Conservation (phyloP, 2,329 filamentous ascomycete species). For the Pseudogymnoascus sp. region DNA sequence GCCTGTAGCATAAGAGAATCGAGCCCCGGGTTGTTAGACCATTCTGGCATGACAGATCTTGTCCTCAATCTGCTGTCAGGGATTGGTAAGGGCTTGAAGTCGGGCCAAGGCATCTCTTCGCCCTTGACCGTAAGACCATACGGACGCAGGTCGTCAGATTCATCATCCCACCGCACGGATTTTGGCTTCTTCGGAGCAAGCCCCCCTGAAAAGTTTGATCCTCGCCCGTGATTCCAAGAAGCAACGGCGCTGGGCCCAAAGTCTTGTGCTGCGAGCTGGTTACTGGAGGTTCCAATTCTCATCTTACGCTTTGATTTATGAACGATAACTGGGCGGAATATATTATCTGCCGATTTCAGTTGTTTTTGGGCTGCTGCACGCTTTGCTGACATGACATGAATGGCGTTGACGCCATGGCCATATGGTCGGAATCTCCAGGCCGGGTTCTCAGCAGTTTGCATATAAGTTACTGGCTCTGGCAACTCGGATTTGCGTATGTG, state of each 20-base stretch:
- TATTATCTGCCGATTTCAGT: neutral
- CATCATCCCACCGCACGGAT: neutral
- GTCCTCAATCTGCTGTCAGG: slow-evolving; percentile 1
- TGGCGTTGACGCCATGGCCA: slow-evolving; percentile 28
- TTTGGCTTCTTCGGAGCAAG: neutral
- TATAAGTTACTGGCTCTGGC: slow-evolving; percentile 26
- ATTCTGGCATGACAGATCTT: slow-evolving; percentile 7
- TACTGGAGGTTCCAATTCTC: neutral
- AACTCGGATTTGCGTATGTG: slow-evolving; percentile 13
- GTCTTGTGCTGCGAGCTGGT: neutral
- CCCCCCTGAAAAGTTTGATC: slow-evolving; percentile 5
- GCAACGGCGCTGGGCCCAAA: neutral
- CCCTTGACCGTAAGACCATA: neutral
- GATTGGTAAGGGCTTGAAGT: neutral
- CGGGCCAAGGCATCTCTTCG: slow-evolving; percentile 10
- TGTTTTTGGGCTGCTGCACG: slow-evolving; percentile 12
- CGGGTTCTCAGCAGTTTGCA: slow-evolving; percentile 25
- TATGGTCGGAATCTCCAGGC: slow-evolving; percentile 25
- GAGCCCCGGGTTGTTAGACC: slow-evolving; percentile 6
- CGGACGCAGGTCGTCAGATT: neutral
- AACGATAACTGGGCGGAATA: slow-evolving; percentile 4
- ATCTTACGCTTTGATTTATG: neutral
- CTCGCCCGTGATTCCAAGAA: slow-evolving; percentile 4
- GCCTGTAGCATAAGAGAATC: slow-evolving; percentile 4
- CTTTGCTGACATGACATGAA: slow-evolving; percentile 23